These are phyloP conservation scores for Geosiphon pyriformis DNA, from an alignment of 192 early-diverging fungal genomes.

Conservation along the genomic window DNA sequence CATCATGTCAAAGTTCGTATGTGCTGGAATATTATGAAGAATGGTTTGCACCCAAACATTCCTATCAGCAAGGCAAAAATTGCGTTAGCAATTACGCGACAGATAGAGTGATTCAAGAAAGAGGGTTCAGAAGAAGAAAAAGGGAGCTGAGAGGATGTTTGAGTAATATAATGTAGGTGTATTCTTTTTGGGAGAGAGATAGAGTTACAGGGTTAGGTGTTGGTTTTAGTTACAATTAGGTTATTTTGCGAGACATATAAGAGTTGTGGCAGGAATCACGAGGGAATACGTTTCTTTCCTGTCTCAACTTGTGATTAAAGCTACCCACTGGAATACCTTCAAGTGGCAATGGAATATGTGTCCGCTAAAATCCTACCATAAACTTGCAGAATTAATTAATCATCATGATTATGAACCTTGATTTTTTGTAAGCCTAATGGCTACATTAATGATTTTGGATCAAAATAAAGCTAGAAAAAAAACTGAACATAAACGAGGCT, in stretches of 20 bases:
- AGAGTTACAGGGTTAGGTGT: background rate
- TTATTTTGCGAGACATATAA: constrained; percentile 9
- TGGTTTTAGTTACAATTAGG: background rate
- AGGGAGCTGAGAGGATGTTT: constrained; percentile 19
- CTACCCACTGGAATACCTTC: constrained; percentile 16
- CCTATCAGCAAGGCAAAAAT: constrained; percentile 18
- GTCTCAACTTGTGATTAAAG: constrained; percentile 19
- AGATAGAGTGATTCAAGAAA: constrained; percentile 16
- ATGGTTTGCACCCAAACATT: constrained; percentile 14
- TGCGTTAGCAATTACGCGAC: constrained; percentile 14
- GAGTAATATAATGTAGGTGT: constrained; percentile 10
- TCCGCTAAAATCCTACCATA: constrained; percentile 18
- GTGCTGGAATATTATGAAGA: constrained; percentile 17
- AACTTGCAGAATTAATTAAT: constrained; percentile 21
- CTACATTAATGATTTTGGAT: constrained; percentile 19
- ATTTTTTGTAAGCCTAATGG: constrained; percentile 16
- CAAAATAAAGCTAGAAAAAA: constrained; percentile 6
- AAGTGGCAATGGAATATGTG: constrained; percentile 21
- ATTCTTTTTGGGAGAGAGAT: constrained; percentile 3
- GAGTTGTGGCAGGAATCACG: constrained; percentile 16
- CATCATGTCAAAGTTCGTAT: constrained; percentile 13
- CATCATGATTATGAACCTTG: constrained; percentile 16
- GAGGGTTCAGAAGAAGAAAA: constrained; percentile 21
- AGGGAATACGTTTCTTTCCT: constrained; percentile 19
- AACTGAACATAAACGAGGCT: constrained; percentile 1